Conservation (phyloP, 495 filamentous ascomycete species). For the Melanomma pulvis-pyrius region DNA sequence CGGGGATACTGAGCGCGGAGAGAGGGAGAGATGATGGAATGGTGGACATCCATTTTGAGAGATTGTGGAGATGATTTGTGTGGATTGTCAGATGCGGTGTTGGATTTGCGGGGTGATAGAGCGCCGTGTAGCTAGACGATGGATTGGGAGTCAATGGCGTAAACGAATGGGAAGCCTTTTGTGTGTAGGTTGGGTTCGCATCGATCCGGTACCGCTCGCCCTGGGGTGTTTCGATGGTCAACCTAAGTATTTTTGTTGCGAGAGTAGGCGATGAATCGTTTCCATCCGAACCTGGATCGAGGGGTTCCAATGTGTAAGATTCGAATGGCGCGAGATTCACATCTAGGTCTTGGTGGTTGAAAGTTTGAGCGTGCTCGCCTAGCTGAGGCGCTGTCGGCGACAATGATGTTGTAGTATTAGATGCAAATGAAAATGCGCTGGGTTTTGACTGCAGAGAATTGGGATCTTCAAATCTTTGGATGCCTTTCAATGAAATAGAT, state of each 20-base stretch:
- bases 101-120: constrained; percentile 64
- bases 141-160: constrained; percentile 59
- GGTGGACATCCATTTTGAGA: constrained; percentile 79
- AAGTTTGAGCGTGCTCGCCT: constrained; percentile 56
- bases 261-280: constrained; percentile 50
- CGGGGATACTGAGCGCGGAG: constrained; percentile 85
- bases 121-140: constrained; percentile 65
- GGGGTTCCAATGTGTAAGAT: constrained; percentile 58
- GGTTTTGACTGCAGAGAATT: constrained; percentile 41
- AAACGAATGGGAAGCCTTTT: constrained; percentile 55
- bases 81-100: constrained; percentile 71
- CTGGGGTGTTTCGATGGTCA: constrained; percentile 61
- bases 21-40: constrained; percentile 69
- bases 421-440: constrained; percentile 53
- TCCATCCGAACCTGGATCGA: constrained; percentile 48
- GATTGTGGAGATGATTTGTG: constrained; percentile 61
- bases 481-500: constrained; percentile 68
- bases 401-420: constrained; percentile 44
- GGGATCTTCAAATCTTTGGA: constrained; percentile 69
- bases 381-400: constrained; percentile 48
- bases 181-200: constrained; percentile 57
- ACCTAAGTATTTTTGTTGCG: constrained; percentile 49
- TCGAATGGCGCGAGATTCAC: constrained; percentile 63
- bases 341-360: constrained; percentile 57
- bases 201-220: constrained; percentile 66